phyloP scores from a whole-genome alignment of 2,329 filamentous ascomycete genomes.

The Sarocladium strictum region DNA sequence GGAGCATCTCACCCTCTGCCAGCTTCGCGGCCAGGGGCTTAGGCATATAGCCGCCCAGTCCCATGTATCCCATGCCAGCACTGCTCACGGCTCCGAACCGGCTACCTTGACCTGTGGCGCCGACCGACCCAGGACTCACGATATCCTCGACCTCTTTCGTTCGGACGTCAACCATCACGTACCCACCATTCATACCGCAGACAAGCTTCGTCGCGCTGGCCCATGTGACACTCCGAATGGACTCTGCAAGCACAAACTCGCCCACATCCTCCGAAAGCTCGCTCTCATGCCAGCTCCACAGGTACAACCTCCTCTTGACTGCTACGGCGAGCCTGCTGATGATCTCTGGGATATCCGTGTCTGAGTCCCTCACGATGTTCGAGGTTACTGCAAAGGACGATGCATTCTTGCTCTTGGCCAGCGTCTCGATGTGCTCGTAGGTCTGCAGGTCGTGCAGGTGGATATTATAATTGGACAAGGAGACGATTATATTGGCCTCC shows the following conservation, averaged over 20 bases:
- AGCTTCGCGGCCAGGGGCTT: constrained; percentile 83
- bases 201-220: constrained; percentile 80
- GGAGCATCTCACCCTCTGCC: constrained; percentile 73
- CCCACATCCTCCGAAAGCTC: constrained; percentile 66
- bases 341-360: constrained; percentile 84
- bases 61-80: constrained; percentile 94
- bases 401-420: constrained; percentile 81
- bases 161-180: constrained; percentile 80
- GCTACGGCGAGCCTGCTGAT: constrained; percentile 88
- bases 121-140: constrained; percentile 66
- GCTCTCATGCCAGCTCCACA: constrained; percentile 97
- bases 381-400: constrained; percentile 88
- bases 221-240: constrained; percentile 88
- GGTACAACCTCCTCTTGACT: constrained; percentile 79
- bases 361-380: constrained; percentile 86
- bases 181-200: constrained; percentile 86
- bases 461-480: constrained; percentile 82
- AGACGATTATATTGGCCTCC: constrained; percentile 86
- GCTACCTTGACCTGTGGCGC: constrained; percentile 56
- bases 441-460: constrained; percentile 85
- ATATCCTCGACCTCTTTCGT: constrained; percentile 72
- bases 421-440: constrained; percentile 72
- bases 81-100: constrained; percentile 79
- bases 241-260: constrained; percentile 75
- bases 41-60: constrained; percentile 84